Evolutionary conservation across 2,329 filamentous ascomycete genomes (phyloP), one percentile per base, ranked within the genome.

Genomic region (Cercospora canescens): DNA sequence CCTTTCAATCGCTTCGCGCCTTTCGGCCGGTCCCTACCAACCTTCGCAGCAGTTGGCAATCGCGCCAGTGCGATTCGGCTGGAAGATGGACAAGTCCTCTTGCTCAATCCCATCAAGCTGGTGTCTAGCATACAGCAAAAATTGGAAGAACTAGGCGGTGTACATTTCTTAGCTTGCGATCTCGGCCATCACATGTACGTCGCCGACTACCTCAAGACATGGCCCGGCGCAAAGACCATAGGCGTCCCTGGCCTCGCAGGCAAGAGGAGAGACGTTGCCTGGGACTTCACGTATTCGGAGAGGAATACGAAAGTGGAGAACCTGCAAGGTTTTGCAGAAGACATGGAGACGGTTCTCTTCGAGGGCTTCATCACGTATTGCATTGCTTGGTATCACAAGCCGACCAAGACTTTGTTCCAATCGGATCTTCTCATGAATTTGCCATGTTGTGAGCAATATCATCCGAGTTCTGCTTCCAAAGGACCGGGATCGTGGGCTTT

Each of bases 141-240:
- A 35, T 35, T 68, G 16, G 28, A 60, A 34, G 28, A 63, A 11
- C 45, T 68, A 9, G 67, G 67, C 18, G 67, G 67, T 37, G 63
- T 68, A 14, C 24, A 68, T 26, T 64, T 63, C 18, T 52, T 68
- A n/a, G 67, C 63, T 52, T 64, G 62, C 24, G 67, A 68, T 48
- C 64, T 68, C n/a, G 67, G 67, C 14, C 67, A 68, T 26, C 67
- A 68, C 35, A 62, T 66, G 52, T 68, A 68, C 32, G 64, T 66
- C 24, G 39, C 55, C 18, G 52, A 63, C 6, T 68, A 68, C 18
- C 57, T 63, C 30, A 57, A 58, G 8, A 32, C 32, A 37, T 68
- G 67, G 67, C 67, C 67, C 24, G 50, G 37, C 3, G 67, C 67
- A 3, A 66, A 64, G 48, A 64, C 63, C 21, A 68, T 68, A n/a